A percentile compares a stretch with the other conserved stretches of the same genome.
Evolutionary conservation across 805 yeast species (phyloP).

Genomic region (Tetrapisispora fleetii): DNA sequence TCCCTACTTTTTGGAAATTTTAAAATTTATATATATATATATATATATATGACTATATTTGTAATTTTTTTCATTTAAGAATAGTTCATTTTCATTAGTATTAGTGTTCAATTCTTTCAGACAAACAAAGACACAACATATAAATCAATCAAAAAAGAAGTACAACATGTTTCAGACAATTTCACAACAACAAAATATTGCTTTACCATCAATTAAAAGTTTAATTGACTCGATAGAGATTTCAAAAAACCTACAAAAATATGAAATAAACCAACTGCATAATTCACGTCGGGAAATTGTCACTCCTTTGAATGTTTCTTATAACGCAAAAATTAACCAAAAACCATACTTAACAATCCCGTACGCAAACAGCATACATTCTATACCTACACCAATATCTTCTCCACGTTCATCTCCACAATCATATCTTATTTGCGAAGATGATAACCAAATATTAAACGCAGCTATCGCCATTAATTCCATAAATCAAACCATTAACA

Average conservation of each 20-base stretch:
- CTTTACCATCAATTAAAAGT: slow-evolving; percentile 1
- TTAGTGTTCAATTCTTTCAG: too few species aligned
- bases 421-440: background rate
- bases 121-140: background rate
- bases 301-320: background rate
- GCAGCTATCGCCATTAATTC: slow-evolving; percentile 4
- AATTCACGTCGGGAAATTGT: background rate
- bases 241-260: background rate
- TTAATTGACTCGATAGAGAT: background rate
- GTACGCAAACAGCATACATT: background rate
- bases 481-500: background rate
- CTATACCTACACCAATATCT: slow-evolving; percentile 2
- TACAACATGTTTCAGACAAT: background rate
- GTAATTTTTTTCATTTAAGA: background rate
- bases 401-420: slow-evolving; percentile 3
- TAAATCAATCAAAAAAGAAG: too few species aligned
- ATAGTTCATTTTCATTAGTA: too few species aligned
- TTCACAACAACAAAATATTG: background rate
- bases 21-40: background rate
- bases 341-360: background rate
- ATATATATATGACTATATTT: background rate
- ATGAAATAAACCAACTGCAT: background rate
- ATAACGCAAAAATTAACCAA: background rate
- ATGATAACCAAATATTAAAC: slow-evolving; percentile 1
- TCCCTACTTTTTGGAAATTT: too few species aligned